Evolutionary conservation across 306 rosid genomes (phyloP), one percentile per base, ranked within the genome.

Genomic region (Pyrus betulifolia): DNA sequence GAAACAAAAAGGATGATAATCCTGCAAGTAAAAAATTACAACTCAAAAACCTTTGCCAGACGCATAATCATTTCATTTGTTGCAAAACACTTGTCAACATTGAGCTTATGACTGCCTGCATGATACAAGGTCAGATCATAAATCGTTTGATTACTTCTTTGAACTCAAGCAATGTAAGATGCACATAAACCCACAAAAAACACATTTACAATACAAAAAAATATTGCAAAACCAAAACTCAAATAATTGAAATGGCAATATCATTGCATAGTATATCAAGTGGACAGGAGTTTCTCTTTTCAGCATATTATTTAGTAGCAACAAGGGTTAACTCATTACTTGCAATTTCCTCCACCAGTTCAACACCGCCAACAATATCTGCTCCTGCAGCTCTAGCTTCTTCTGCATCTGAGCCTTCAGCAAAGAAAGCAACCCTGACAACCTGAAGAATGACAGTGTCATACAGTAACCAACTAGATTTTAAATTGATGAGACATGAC

Each of bases 381-480:
- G 97, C 99, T 79, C 97, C 99, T 35, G 97, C 97, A 73, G 92
- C 97, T 88, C 91, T 90, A 60, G 99, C 99, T 86, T 95, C 99
- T 62, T 95, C 97, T 55, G 99, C 99, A 59, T 92, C 97, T 57
- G 89, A 82, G 69, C 97, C 99, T 87, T 95, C 93, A 82, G 99
- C 99, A 92, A 95, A 95, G 85, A 90, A 93, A 76, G 97, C 99
- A 79, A 95, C 97, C 83, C 77, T 89, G 82, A 95, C 90, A 55
- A 87, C 90, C 99, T 95, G 96, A 76, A 82, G 83, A 79, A 69
- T 75, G 54, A 77, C 71, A 67, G 75, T 62, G 76, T 85, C 84
- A 87, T 81, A 81, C 61, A 75, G 78, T 42, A 82, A 76, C 70
- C 76, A 76, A 58, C 79, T 74, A 74, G 55, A 76, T 74, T 73